Evolutionary conservation across 108 stramenopile species (phyloP), one percentile per base, ranked within the genome.

Genomic region (Pseudonitzschia multistriata): DNA sequence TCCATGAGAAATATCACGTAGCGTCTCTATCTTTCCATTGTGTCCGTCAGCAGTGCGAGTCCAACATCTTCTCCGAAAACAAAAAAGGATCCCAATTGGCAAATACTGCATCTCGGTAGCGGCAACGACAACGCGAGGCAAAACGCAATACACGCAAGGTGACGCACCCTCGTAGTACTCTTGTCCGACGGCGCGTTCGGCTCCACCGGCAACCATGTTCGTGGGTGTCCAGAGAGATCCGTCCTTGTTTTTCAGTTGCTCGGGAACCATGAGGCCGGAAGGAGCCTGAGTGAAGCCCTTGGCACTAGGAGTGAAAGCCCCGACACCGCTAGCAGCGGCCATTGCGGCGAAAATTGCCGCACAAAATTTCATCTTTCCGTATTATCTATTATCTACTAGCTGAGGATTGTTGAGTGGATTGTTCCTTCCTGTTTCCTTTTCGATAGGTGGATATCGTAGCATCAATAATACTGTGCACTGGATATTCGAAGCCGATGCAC

Each of bases 141-240:
- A n/a, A n/a, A 19, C 8, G 25, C 28, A 17, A 29, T 33, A 11
- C 56, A 57, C 7, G 5, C 8, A 57, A 7, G 8, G 17, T 0
- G n/a, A 73, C 83, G 30, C 63, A 85, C 84, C 84, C 60, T 85
- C 84, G 56, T 85, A 85, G 45, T 85, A 85, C 66, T 85, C 84
- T 52, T 85, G 73, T 63, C 71, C 74, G 33, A 74, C 70, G 22
- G 80, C 66, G 47, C 61, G 49, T 49, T 82, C 81, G 17, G 81
- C 81, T 35, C 85, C 85, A 28, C 79, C 81, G 14, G 81, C 81
- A 45, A 80, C 85, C 85, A 82, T 85, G 40, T 76, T 72, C 17
- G 42, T 45, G 13, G 57, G 57, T 33, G 57, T 59, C 31, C 57
- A 35, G 13, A 33, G 34, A 59, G 31, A 33, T 35, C 57, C 57